A percentile compares a stretch with the other conserved stretches of the same genome.
Evolutionary conservation across 495 filamentous ascomycete genomes (phyloP).

Genomic region (Choiromyces venosus): DNA sequence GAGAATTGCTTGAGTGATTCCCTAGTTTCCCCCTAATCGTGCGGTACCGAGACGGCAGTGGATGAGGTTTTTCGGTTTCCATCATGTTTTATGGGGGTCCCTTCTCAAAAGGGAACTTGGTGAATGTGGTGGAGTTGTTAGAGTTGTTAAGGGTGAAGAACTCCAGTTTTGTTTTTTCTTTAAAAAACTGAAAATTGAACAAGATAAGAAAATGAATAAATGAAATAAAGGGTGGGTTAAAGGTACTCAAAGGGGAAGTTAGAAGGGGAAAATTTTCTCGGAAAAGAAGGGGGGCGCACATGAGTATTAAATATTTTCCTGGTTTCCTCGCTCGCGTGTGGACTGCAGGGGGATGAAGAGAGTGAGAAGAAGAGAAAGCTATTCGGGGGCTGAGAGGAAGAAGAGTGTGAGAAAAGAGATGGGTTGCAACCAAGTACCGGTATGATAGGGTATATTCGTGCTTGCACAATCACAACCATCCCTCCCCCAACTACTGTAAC

Average conservation of each 20-base stretch:
- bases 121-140: slow-evolving; percentile 4
- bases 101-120: not conserved
- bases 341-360: slow-evolving; percentile 23
- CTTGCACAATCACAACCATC: no score
- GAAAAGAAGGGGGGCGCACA: slow-evolving; percentile 12
- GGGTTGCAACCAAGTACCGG: not conserved
- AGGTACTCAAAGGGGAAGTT: not conserved
- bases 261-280: not conserved
- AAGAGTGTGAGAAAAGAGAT: not conserved
- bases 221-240: slow-evolving; percentile 8
- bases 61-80: slow-evolving; percentile 34
- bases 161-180: slow-evolving; percentile 5
- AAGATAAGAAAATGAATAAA: not conserved
- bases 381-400: not conserved
- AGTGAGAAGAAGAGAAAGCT: not conserved
- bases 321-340: slow-evolving; percentile 29
- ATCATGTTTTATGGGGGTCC: slow-evolving; percentile 23
- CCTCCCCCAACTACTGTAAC: not conserved
- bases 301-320: slow-evolving; percentile 30
- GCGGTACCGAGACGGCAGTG: slow-evolving; percentile 38
- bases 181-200: not conserved
- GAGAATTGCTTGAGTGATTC: slow-evolving; percentile 4
- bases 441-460: no score
- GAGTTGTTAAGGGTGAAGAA: slow-evolving; percentile 7
- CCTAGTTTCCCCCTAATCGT: slow-evolving; percentile 36